Evolutionary conservation across 2,329 filamentous ascomycete species (phyloP).

Genomic region (Byssochlamys sp.): DNA sequence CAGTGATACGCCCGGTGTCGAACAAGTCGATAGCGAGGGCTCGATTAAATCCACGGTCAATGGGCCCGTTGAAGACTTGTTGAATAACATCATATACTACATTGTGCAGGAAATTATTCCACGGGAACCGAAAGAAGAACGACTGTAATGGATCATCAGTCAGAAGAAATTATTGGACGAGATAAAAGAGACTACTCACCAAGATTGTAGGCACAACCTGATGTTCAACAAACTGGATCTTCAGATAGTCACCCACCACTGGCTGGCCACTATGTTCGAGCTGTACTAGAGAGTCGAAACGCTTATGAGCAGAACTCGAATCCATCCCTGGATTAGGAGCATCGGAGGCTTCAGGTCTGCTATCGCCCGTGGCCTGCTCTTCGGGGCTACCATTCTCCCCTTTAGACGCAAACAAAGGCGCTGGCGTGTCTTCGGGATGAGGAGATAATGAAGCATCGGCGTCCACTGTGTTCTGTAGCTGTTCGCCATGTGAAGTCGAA

Average conservation of each 20-base stretch:
- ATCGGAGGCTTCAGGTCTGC: slow-evolving; percentile 10
- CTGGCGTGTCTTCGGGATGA: slow-evolving; percentile 59
- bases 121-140: slow-evolving; percentile 96
- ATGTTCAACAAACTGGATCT: slow-evolving; percentile 92
- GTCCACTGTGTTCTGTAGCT: neutral
- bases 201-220: slow-evolving; percentile 90
- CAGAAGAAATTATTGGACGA: slow-evolving; percentile 3
- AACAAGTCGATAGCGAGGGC: slow-evolving; percentile 86
- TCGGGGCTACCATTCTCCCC: slow-evolving; percentile 13
- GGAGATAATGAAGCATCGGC: slow-evolving; percentile 33
- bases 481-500: neutral
- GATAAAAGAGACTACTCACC: slow-evolving; percentile 44
- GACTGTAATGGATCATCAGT: slow-evolving; percentile 45
- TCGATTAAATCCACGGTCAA: slow-evolving; percentile 91
- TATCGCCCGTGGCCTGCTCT: slow-evolving; percentile 8
- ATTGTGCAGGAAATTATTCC: slow-evolving; percentile 99
- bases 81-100: slow-evolving; percentile 98
- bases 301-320: neutral
- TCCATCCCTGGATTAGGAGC: slow-evolving; percentile 6
- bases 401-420: slow-evolving; percentile 53
- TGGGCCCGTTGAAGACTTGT: slow-evolving; percentile 95
- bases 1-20: slow-evolving; percentile 77
- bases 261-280: slow-evolving; percentile 55
- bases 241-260: slow-evolving; percentile 87
- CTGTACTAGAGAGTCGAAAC: slow-evolving; percentile 39